Percentiles rank a stretch among this genome's conserved stretches.
Conservation (phyloP, 2,329 filamentous ascomycete species). For the Pestalotiopsis sp. region DNA sequence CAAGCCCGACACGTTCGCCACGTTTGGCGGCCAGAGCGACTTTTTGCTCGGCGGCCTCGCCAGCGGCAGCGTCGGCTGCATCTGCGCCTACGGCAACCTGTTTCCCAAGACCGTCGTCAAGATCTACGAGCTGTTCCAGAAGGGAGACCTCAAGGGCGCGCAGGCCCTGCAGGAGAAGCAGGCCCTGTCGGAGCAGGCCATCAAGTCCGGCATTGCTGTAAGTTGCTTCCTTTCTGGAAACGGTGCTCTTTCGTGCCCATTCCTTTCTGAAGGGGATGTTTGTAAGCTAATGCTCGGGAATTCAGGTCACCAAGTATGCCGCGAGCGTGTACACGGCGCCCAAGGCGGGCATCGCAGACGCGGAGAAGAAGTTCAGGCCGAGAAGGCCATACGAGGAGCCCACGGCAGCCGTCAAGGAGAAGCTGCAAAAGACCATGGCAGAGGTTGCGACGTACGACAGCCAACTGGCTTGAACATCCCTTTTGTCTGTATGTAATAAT, state of each 20-base stretch:
- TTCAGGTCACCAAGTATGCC: constrained; percentile 60
- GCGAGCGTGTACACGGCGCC: constrained; percentile 60
- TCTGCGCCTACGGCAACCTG: constrained; percentile 64
- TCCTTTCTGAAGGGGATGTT: not conserved
- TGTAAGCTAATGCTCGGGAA: not conserved
- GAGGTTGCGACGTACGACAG: constrained; percentile 31
- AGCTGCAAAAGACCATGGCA: constrained; percentile 39
- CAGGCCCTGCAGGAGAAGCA: constrained; percentile 60
- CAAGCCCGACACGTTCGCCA: constrained; percentile 58
- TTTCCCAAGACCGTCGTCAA: constrained; percentile 56
- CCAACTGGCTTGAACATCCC: constrained; percentile 15
- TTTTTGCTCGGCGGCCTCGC: constrained; percentile 64
- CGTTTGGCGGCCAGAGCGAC: constrained; percentile 72
- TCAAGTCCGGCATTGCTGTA: constrained; percentile 65
- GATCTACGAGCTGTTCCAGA: constrained; percentile 62
- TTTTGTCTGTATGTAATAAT: not conserved
- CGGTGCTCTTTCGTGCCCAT: not conserved
- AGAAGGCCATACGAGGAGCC: constrained; percentile 60
- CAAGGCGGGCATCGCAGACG: constrained; percentile 58
- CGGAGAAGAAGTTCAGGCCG: constrained; percentile 57
- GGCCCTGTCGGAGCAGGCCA: constrained; percentile 64
- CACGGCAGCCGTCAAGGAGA: constrained; percentile 42
- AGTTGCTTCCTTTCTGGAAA: not conserved
- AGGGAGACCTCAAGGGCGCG: constrained; percentile 58
- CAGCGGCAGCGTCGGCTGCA: constrained; percentile 58